Conservation (phyloP, 2,329 filamentous ascomycete species). For the Clonostachys solani region DNA sequence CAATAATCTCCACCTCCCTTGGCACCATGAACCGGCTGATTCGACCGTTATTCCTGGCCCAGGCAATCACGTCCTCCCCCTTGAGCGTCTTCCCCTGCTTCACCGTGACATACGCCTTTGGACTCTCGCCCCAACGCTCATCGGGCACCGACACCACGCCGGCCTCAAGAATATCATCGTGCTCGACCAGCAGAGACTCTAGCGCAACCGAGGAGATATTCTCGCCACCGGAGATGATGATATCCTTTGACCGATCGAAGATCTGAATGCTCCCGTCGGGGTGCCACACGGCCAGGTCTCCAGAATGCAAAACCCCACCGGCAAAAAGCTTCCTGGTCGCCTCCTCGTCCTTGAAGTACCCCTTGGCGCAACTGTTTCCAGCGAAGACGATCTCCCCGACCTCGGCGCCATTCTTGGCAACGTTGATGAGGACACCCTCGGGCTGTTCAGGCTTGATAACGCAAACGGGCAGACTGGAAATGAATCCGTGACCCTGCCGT, state of each 20-base stretch:
- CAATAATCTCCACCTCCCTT: conserved; percentile 70
- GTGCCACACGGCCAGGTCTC: conserved; percentile 92
- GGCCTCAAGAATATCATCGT: conserved; percentile 85
- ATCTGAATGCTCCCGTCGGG: conserved; percentile 89
- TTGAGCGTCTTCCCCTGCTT: conserved; percentile 52
- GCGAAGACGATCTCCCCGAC: conserved; percentile 68
- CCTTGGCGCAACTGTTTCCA: conserved; percentile 89
- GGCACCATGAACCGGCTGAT: conserved; percentile 92
- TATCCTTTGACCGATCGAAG: conserved; percentile 90
- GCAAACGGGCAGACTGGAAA: conserved; percentile 75
- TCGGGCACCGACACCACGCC: conserved; percentile 87
- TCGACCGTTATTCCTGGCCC: conserved; percentile 75
- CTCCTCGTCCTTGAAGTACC: conserved; percentile 85
- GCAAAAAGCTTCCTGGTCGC: conserved; percentile 85
- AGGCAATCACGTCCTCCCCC: conserved; percentile 68
- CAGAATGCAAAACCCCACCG: conserved; percentile 82
- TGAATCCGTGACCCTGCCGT: conserved; percentile 86
- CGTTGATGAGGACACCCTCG: conserved; percentile 47
- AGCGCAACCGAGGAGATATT: conserved; percentile 95
- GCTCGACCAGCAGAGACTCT: conserved; percentile 82
- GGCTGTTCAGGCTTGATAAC: conserved; percentile 77
- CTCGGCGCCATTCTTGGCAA: conserved; percentile 41
- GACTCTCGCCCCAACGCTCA: conserved; percentile 91
- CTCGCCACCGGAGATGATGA: conserved; percentile 96
- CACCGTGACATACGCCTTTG: conserved; percentile 87